These are phyloP conservation scores for Halenospora varia DNA, from an alignment of 495 filamentous ascomycete genomes.

Conservation along the genomic window DNA sequence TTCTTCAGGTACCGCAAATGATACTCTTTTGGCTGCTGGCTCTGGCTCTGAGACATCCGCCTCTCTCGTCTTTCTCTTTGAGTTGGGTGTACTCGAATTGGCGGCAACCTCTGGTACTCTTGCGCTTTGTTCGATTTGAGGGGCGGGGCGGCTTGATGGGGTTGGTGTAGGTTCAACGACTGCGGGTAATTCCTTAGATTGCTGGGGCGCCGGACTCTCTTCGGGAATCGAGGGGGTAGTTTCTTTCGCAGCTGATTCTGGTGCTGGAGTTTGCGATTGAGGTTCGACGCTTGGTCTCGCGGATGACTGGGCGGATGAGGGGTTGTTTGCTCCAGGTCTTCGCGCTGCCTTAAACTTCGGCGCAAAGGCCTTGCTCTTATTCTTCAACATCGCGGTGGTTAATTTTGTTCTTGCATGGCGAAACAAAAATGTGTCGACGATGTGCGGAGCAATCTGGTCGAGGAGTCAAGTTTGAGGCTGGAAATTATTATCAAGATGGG, in stretches of 20 bases:
- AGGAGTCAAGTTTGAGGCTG: no score
- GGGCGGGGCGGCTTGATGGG: background rate
- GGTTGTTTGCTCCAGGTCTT: constrained; percentile 6
- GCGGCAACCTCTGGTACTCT: background rate
- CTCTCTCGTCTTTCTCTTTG: constrained; percentile 12
- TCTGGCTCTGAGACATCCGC: no score
- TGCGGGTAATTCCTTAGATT: background rate
- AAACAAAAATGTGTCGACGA: background rate
- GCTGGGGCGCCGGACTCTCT: background rate
- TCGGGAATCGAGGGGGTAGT: background rate
- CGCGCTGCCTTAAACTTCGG: constrained; percentile 21
- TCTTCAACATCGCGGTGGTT: constrained; percentile 16
- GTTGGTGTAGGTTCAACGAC: background rate
- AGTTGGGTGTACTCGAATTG: background rate
- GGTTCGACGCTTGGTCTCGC: constrained; percentile 21
- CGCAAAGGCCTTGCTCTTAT: constrained; percentile 11
- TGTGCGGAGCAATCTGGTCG: no score
- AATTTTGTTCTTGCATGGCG: background rate
- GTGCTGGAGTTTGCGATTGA: constrained; percentile 25
- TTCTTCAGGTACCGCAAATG: no score
- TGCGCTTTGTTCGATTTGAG: background rate
- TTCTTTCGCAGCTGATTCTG: constrained; percentile 2
- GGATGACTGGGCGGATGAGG: constrained; percentile 18
- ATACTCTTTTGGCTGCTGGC: no score
- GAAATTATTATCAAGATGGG: no score